Conservation (phyloP, 495 filamentous ascomycete genomes). For the Trichoderma gamsii region DNA sequence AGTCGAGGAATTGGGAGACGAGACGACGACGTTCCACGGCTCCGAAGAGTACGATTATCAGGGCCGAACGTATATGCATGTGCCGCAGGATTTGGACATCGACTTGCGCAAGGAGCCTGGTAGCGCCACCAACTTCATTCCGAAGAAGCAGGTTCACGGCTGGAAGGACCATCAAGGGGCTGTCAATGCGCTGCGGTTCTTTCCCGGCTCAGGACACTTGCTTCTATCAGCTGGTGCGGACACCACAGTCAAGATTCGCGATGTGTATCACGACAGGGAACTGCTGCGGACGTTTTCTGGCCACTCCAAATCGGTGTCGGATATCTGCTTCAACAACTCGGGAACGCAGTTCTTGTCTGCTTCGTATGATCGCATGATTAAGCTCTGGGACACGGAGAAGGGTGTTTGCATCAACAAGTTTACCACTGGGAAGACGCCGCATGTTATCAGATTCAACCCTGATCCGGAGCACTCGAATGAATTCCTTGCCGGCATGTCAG, state of each 20-base stretch:
- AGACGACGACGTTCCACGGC: conserved; percentile 87
- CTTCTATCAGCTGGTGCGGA: conserved; percentile 82
- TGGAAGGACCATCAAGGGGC: conserved; percentile 83
- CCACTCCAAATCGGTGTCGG: conserved; percentile 83
- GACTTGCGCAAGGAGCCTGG: conserved; percentile 76
- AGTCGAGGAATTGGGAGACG: conserved; percentile 53
- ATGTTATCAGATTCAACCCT: conserved; percentile 91
- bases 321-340: conserved; percentile 75
- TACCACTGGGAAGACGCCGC: conserved; percentile 87
- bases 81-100: conserved; percentile 91
- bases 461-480: conserved; percentile 67
- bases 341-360: conserved; percentile 89
- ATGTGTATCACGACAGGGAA: conserved; percentile 83
- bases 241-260: conserved; percentile 87
- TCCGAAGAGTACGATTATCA: conserved; percentile 80
- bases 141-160: conserved; percentile 86
- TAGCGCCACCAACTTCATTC: conserved; percentile 78
- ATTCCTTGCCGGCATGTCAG: conserved; percentile 92
- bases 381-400: conserved; percentile 97
- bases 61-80: conserved; percentile 89
- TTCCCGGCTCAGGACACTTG: conserved; percentile 80
- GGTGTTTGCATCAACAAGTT: conserved; percentile 80
- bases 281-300: conserved; percentile 84
- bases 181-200: conserved; percentile 81
- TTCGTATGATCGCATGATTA: conserved; percentile 89